A percentile compares a stretch with the other conserved stretches of the same genome.
phyloP scores from a whole-genome alignment of 257 asterid genomes.

The Solanum chilense region DNA sequence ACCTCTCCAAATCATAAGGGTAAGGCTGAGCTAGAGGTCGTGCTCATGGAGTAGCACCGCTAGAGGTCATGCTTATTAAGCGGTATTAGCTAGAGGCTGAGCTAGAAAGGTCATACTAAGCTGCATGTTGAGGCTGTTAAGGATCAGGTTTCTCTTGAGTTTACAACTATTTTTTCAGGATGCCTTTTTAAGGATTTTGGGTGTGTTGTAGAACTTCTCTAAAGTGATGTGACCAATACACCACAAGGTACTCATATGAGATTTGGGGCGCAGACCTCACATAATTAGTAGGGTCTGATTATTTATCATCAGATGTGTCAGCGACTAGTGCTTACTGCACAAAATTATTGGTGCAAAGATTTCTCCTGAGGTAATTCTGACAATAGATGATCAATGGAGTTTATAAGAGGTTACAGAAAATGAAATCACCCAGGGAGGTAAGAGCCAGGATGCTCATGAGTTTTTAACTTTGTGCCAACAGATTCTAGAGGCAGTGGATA shows the following conservation, averaged over 20 bases:
- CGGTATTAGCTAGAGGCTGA: background rate
- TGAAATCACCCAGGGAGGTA: background rate
- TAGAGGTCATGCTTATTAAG: background rate
- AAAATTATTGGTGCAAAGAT: background rate
- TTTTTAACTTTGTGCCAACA: background rate
- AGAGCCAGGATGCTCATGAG: background rate
- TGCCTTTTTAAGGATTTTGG: background rate
- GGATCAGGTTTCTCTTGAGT: background rate
- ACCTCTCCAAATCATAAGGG: background rate
- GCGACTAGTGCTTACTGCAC: background rate
- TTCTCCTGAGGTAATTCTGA: background rate
- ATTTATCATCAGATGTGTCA: background rate
- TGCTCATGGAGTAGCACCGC: background rate
- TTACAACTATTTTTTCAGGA: background rate
- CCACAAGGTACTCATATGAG: background rate
- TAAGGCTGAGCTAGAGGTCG: background rate
- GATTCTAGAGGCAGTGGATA: background rate
- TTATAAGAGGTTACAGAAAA: background rate
- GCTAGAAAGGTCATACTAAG: background rate
- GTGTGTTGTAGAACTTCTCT: too few relatives aligned
- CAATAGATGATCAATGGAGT: background rate
- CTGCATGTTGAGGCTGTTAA: background rate
- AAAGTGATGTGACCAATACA: background rate
- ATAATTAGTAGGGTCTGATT: too few relatives aligned
- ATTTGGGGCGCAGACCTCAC: background rate